Percentiles rank a stretch among this genome's conserved stretches.
phyloP scores from a whole-genome alignment of 176 grass and related monocot species.

The Ensete ventricosum region DNA sequence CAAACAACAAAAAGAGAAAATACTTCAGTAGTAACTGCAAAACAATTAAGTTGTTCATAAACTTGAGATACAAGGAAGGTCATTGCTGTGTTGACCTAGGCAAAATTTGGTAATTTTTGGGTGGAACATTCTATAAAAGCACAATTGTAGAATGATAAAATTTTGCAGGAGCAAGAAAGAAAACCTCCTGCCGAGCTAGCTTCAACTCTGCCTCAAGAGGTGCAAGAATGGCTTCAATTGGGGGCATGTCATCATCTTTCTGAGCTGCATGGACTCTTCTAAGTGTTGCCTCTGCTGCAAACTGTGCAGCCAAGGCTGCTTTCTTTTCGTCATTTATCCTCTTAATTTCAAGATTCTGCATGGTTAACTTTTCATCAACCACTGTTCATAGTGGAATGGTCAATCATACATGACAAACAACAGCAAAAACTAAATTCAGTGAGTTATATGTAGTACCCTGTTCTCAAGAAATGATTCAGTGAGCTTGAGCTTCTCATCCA shows the following conservation, averaged over 20 bases:
- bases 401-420: constrained; percentile 14
- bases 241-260: constrained; percentile 99
- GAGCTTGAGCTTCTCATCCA: constrained; percentile 78
- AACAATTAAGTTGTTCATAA: neutral
- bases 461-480: constrained; percentile 76
- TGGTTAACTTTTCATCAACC: constrained; percentile 15
- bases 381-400: neutral
- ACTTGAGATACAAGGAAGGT: neutral
- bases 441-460: constrained; percentile 42
- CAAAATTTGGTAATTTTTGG: neutral
- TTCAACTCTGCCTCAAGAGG: constrained; percentile 95
- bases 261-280: constrained; percentile 93
- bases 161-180: neutral
- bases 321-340: constrained; percentile 99
- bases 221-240: constrained; percentile 99
- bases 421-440: constrained; percentile 5
- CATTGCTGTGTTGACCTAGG: neutral
- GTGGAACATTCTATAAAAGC: neutral
- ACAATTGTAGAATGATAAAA: neutral
- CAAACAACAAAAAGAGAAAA: neutral
- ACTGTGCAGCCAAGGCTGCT: constrained; percentile 71
- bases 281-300: constrained; percentile 89
- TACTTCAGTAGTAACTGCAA: neutral
- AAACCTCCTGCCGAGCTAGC: constrained; percentile 88
- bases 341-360: constrained; percentile 93